These are phyloP conservation scores for Mrakia blollopis DNA, from an alignment of 768 basidiomycete species.

Conservation along the genomic window DNA sequence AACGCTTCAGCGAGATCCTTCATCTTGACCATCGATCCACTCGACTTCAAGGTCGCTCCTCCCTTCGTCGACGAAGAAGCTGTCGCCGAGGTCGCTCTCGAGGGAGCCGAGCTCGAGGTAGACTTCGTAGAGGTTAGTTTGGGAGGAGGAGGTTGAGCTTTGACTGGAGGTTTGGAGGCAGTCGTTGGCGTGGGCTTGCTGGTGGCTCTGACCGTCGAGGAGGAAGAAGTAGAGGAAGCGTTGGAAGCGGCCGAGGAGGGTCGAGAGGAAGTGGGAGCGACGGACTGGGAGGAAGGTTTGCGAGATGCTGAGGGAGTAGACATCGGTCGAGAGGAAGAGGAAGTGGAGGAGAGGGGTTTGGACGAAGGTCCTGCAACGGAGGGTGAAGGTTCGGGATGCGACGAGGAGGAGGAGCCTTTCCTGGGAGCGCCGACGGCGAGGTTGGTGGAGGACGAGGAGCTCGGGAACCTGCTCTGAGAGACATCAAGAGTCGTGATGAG, in stretches of 20 bases:
- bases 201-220: neutral
- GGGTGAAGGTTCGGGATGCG: neutral
- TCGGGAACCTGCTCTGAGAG: neutral
- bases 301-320: neutral
- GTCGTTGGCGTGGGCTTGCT: neutral
- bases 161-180: neutral
- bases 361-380: neutral
- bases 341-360: neutral
- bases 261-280: neutral
- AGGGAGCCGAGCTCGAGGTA: neutral
- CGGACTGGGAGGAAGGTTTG: neutral
- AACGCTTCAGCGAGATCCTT: constrained; percentile 21
- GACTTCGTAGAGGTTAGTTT: neutral
- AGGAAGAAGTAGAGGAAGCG: neutral
- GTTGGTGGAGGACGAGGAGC: neutral
- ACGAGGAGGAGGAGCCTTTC: neutral
- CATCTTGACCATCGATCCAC: constrained; percentile 25
- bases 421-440: neutral
- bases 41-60: neutral
- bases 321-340: neutral
- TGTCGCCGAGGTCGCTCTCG: neutral
- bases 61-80: neutral
- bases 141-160: neutral
- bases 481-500: neutral
- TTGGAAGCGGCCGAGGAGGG: constrained; percentile 1